Percentiles rank a stretch among this genome's conserved stretches.
These are phyloP conservation scores for Chenopodium berlandieri DNA, from an alignment of 148 eudicot genomes.

Conservation along the genomic window DNA sequence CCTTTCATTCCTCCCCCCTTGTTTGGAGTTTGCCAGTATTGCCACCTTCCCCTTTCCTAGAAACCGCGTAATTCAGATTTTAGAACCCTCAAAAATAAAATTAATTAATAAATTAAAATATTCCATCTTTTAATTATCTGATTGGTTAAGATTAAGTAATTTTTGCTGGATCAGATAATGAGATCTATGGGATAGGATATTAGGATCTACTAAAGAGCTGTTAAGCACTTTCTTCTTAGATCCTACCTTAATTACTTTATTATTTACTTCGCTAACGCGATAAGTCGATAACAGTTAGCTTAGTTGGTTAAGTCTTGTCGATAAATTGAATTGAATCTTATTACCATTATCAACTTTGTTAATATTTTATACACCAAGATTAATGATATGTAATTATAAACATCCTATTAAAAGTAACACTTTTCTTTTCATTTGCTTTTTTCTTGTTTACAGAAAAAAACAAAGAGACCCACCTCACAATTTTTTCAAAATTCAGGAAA, in stretches of 20 bases:
- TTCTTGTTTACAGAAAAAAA: background rate
- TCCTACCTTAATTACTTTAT: background rate
- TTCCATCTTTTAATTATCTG: background rate
- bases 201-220: slow-evolving; percentile 14
- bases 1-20: slow-evolving; percentile 6
- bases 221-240: slow-evolving; percentile 19
- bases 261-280: no score
- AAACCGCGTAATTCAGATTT: slow-evolving; percentile 15
- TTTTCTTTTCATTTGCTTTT: background rate
- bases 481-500: slow-evolving; percentile 2
- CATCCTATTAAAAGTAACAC: slow-evolving; percentile 6
- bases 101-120: background rate
- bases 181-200: slow-evolving; percentile 9
- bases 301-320: no score
- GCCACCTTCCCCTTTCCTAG: slow-evolving; percentile 21
- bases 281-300: no score
- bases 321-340: no score
- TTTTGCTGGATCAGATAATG: slow-evolving; percentile 9
- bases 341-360: no score
- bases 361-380: no score
- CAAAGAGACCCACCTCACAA: slow-evolving; percentile 23
- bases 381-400: background rate
- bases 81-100: background rate
- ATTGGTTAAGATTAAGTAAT: slow-evolving; percentile 12
- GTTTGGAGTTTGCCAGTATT: background rate